Evolutionary conservation across 2,329 filamentous ascomycete species (phyloP).

Genomic region (Pseudocercospora fuligena): DNA sequence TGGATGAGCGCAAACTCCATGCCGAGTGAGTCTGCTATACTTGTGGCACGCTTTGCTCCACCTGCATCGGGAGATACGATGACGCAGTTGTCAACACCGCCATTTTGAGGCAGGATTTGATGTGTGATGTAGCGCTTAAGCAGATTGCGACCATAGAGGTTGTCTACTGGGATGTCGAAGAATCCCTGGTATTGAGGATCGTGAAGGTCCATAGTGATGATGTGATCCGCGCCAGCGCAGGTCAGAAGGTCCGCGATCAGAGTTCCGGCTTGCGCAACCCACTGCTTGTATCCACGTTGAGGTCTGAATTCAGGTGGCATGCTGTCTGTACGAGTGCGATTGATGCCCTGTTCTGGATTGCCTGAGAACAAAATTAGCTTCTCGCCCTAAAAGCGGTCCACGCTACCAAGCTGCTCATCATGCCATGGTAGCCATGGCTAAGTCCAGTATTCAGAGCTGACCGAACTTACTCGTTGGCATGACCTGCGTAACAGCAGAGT

Average conservation of each 20-base stretch:
- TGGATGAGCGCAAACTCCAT: constrained; percentile 98
- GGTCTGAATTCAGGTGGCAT: constrained; percentile 69
- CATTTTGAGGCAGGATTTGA: constrained; percentile 81
- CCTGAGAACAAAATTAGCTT: background rate
- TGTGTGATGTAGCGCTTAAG: constrained; percentile 73
- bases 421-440: background rate
- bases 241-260: constrained; percentile 92
- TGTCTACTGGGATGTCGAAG: constrained; percentile 98
- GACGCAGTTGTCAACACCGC: constrained; percentile 58
- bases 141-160: constrained; percentile 84
- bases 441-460: background rate
- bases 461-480: constrained; percentile 1
- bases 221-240: constrained; percentile 93
- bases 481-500: background rate
- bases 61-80: constrained; percentile 96
- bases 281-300: constrained; percentile 95
- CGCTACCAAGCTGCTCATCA: background rate
- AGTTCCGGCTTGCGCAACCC: constrained; percentile 96
- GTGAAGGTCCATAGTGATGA: constrained; percentile 96
- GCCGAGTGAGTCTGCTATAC: constrained; percentile 89
- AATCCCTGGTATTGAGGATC: constrained; percentile 98
- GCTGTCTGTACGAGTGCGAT: constrained; percentile 30
- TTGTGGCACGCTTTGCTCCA: constrained; percentile 92
- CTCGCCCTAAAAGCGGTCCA: background rate
- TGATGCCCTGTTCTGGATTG: constrained; percentile 4